phyloP scores from a whole-genome alignment of 192 early-diverging fungal species.

The Chytriomyces confervae region DNA sequence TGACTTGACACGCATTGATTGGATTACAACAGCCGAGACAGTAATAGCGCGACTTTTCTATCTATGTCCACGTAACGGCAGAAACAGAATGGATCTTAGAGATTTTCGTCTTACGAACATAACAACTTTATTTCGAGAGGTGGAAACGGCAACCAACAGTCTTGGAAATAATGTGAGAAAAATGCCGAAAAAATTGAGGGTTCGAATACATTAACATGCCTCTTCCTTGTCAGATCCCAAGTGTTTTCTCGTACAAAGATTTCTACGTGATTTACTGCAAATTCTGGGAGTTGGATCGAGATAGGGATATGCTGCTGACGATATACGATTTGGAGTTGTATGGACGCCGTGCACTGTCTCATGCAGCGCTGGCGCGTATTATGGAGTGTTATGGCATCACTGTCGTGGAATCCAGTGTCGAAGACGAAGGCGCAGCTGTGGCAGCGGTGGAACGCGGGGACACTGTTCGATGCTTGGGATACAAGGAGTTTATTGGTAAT shows the following conservation, averaged over 20 bases:
- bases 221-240: constrained; percentile 56
- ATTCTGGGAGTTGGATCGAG: constrained; percentile 88
- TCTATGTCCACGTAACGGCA: constrained; percentile 61
- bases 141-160: constrained; percentile 54
- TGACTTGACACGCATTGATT: background rate
- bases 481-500: constrained; percentile 76
- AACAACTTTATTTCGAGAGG: constrained; percentile 59
- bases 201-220: constrained; percentile 63
- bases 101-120: constrained; percentile 71
- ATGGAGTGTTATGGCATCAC: constrained; percentile 59
- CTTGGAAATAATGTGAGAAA: constrained; percentile 10
- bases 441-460: constrained; percentile 9
- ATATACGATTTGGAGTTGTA: constrained; percentile 56
- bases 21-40: constrained; percentile 68
- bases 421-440: constrained; percentile 36
- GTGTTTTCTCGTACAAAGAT: constrained; percentile 92
- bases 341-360: constrained; percentile 69
- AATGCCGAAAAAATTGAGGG: constrained; percentile 24
- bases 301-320: constrained; percentile 77
- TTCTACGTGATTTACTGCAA: constrained; percentile 97
- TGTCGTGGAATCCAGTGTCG: constrained; percentile 49
- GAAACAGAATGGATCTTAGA: constrained; percentile 70
- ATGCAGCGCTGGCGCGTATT: constrained; percentile 71
- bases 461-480: constrained; percentile 58
- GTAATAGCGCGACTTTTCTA: constrained; percentile 86